These are phyloP conservation scores for Ambrosiella beaveri DNA, from an alignment of 2,329 filamentous ascomycete genomes.

Conservation along the genomic window DNA sequence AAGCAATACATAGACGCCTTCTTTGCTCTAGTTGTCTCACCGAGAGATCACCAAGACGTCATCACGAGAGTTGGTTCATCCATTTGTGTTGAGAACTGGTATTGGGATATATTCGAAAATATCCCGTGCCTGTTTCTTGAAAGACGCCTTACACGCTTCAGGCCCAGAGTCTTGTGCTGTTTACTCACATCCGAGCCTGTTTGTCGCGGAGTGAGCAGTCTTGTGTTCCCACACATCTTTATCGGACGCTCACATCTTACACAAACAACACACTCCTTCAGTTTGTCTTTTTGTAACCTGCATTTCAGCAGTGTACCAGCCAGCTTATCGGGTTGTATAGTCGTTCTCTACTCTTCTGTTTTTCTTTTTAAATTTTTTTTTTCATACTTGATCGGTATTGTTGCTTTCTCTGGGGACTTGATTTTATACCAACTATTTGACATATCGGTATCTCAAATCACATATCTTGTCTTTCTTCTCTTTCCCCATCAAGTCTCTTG, in stretches of 20 bases:
- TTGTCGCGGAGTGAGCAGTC: background rate
- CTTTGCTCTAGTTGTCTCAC: background rate
- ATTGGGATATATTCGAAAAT: background rate
- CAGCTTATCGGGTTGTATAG: background rate
- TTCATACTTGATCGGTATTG: constrained; percentile 3
- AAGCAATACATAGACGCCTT: background rate
- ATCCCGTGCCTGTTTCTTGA: background rate
- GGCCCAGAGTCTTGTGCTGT: background rate
- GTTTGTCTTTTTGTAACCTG: background rate
- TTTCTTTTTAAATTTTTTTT: background rate
- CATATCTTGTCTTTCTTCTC: constrained; percentile 2
- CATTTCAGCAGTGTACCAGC: background rate
- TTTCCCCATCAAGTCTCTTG: background rate
- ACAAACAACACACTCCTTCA: background rate
- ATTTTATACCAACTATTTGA: background rate
- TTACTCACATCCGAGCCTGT: background rate
- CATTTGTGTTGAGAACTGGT: background rate
- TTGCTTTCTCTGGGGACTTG: background rate
- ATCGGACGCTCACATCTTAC: background rate
- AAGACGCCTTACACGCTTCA: background rate
- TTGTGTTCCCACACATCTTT: background rate
- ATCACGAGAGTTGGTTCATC: background rate
- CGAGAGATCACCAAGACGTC: background rate
- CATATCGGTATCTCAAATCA: background rate
- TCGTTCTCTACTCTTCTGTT: background rate